These are phyloP conservation scores for Boletus reticuloceps DNA, from an alignment of 768 basidiomycete genomes.

Conservation along the genomic window DNA sequence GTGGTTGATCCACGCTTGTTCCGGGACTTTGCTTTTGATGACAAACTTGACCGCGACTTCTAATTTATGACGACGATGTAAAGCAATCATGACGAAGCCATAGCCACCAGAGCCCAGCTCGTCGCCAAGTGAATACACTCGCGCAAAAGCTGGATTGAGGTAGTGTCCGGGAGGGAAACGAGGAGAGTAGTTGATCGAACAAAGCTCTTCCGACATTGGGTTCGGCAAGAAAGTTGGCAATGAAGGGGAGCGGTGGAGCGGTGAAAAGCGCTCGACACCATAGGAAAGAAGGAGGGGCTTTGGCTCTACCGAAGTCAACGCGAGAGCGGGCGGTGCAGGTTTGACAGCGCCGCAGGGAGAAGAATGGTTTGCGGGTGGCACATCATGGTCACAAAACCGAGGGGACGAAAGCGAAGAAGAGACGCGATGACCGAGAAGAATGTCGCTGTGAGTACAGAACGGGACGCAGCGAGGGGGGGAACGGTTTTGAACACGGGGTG, in stretches of 20 bases:
- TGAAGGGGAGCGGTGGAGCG: slow-evolving; percentile 1
- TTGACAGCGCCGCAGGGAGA: background rate
- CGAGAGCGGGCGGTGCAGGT: background rate
- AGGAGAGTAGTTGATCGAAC: slow-evolving; percentile 35
- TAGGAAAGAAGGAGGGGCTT: slow-evolving; percentile 26
- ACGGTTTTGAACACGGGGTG: background rate
- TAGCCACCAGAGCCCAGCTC: slow-evolving; percentile 91
- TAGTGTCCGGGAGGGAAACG: slow-evolving; percentile 61
- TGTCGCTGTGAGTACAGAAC: background rate
- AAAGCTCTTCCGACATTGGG: slow-evolving; percentile 10
- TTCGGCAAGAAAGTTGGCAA: background rate
- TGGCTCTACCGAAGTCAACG: background rate
- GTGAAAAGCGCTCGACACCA: slow-evolving; percentile 3
- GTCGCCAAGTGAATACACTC: slow-evolving; percentile 60
- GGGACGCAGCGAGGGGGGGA: background rate
- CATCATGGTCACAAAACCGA: background rate
- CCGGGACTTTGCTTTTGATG: slow-evolving; percentile 66
- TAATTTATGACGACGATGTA: slow-evolving; percentile 50
- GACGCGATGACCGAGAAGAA: background rate
- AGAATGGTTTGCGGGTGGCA: too few relatives aligned
- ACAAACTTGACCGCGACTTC: slow-evolving; percentile 97
- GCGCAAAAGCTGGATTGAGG: slow-evolving; percentile 60
- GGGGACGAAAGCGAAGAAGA: background rate
- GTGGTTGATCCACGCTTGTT: slow-evolving; percentile 55
- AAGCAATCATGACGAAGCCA: slow-evolving; percentile 91